phyloP scores from a whole-genome alignment of 352 stramenopile species.

The Phytophthora rubi region DNA sequence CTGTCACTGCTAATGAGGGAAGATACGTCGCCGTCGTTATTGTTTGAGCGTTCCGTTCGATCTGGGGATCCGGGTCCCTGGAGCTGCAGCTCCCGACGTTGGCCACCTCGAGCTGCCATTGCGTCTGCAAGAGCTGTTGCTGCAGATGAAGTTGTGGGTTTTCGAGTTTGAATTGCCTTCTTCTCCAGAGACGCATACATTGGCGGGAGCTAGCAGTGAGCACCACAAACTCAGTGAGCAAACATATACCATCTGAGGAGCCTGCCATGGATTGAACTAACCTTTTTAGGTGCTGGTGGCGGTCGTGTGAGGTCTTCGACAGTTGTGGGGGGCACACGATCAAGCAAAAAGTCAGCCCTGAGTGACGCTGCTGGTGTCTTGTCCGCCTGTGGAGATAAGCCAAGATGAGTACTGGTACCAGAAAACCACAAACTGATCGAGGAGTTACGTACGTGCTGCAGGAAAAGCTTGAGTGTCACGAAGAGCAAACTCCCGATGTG shows the following conservation, averaged over 20 bases:
- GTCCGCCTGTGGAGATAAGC: constrained; percentile 36
- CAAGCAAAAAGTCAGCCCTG: constrained; percentile 8
- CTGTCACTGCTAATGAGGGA: constrained; percentile 83
- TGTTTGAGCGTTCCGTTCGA: constrained; percentile 14
- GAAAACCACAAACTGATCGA: background rate
- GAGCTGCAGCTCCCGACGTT: constrained; percentile 27
- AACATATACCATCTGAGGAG: background rate
- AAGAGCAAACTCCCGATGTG: constrained; percentile 72
- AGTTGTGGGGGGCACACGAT: constrained; percentile 17
- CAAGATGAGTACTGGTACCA: background rate
- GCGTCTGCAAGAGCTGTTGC: constrained; percentile 29
- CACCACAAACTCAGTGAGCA: background rate
- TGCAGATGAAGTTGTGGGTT: constrained; percentile 27
- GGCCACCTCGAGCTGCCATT: constrained; percentile 22
- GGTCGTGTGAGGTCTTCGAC: constrained; percentile 50
- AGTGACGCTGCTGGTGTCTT: constrained; percentile 15
- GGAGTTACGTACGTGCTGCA: constrained; percentile 61
- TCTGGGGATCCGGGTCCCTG: constrained; percentile 3
- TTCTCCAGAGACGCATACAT: constrained; percentile 24
- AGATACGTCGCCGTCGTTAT: constrained; percentile 70
- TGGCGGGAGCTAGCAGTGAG: constrained; percentile 16
- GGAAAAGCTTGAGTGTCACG: constrained; percentile 74
- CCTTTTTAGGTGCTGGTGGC: constrained; percentile 39
- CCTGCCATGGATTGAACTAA: background rate
- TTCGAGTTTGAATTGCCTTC: constrained; percentile 35